A percentile compares a stretch with the other conserved stretches of the same genome.
Conservation (phyloP, 1,284 basidiomycete species). For the Pseudozyma sp. region DNA sequence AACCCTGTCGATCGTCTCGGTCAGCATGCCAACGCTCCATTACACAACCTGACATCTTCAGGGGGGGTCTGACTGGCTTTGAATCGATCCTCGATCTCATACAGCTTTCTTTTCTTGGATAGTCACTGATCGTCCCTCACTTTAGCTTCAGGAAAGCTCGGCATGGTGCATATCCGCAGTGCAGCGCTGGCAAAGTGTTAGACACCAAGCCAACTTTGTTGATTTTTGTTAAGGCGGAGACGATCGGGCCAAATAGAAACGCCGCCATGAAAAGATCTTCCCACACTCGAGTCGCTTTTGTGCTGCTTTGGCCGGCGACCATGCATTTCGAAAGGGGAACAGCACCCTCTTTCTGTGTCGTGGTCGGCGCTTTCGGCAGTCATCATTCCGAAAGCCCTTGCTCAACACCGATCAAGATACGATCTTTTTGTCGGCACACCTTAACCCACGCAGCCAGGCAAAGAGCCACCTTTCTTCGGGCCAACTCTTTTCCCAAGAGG, state of each 20-base stretch:
- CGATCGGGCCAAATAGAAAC: constrained; percentile 1
- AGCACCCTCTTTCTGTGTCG: constrained; percentile 12
- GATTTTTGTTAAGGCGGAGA: background rate
- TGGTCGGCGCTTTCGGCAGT: constrained; percentile 4
- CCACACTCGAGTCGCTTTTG: constrained; percentile 18
- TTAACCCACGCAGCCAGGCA: too few relatives aligned
- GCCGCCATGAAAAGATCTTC: background rate
- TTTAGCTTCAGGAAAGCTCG: too few relatives aligned
- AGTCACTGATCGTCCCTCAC: too few relatives aligned
- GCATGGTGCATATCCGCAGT: too few relatives aligned
- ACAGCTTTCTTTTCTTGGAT: too few relatives aligned
- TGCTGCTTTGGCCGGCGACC: constrained; percentile 12
- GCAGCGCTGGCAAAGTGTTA: too few relatives aligned
- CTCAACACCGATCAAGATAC: background rate
- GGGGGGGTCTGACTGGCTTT: too few relatives aligned
- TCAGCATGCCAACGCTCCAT: background rate
- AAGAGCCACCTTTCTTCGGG: too few relatives aligned
- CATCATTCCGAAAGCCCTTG: constrained; percentile 3
- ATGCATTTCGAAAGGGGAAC: too few relatives aligned
- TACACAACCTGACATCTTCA: background rate
- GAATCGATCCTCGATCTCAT: too few relatives aligned
- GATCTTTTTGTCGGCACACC: too few relatives aligned
- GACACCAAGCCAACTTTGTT: background rate
- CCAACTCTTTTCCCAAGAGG: too few relatives aligned
- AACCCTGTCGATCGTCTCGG: constrained; percentile 17